Evolutionary conservation across 2,329 filamentous ascomycete genomes (phyloP), one percentile per base, ranked within the genome.

Genomic region (Diaporthe citrichinensis): DNA sequence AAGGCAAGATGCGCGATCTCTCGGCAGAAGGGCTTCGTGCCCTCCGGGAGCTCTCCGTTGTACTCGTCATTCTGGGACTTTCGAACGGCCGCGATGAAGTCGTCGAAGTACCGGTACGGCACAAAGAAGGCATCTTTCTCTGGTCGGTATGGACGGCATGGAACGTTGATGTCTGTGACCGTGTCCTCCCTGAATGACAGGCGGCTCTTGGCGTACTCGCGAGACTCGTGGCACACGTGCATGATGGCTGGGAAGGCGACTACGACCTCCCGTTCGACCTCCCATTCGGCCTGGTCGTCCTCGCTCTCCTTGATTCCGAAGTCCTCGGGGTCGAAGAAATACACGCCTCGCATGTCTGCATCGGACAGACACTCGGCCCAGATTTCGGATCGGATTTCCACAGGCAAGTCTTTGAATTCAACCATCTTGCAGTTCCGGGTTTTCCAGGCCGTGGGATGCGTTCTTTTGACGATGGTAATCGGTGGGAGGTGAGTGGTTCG

Each of bases 171-270:
- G 25, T 20, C 31, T 20, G 0, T 5, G 39, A 25, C 17, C 5
- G 28, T 34, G 69, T 72, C 69, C 55, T 72, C 39, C 25, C 15
- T 39, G 69, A 72, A 72, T 4, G 69, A 46, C 4, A 72, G 69
- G 23, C 36, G 39, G 41, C 14, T n/a, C 31, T 62, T 61, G 36
- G 69, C 69, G 55, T 72, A 72, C 55, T 59, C 55, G 36, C 69
- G 69, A 28, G 69, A 72, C 57, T 72, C 69, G 28, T 14, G 53
- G 69, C 69, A 72, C 28, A 72, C 12, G 44, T 72, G 69, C 55
- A 72, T 61, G 23, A 72, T 72, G 14, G 34, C 12, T 20, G 69
- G 55, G 46, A 72, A 61, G 23, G 55, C 44, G 17, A 72, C n/a
- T 4, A 58, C 20, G 20, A 72, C 41, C 69, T 72, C 68, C 10